Evolutionary conservation across 202 grass and related monocot genomes (phyloP), one percentile per base, ranked within the genome.

Genomic region (Brachypodium distachyon): DNA sequence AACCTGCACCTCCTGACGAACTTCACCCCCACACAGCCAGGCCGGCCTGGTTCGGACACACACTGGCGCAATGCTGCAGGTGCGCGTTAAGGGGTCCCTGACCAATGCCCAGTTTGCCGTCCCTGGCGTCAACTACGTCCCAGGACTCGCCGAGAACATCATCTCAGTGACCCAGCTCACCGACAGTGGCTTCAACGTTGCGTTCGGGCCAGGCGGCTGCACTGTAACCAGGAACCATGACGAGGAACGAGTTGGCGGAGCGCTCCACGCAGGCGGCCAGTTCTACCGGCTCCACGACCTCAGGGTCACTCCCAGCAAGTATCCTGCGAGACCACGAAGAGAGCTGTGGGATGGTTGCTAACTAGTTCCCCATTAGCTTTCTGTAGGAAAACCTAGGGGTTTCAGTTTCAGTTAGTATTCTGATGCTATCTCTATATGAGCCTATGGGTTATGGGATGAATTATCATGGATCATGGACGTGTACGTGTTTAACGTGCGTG

Each of bases 111-210:
- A 44, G 25, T 18, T 74, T 1, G 16, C 16, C 3, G 72, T 74
- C 25, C 53, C 53, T 41, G 37, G 38, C 2, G 53, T 74, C 53
- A 59, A 36, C 53, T 74, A 32, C 11, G 72, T 60, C 53, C 72
- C 72, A 3, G 72, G 72, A 16, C 72, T 74, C 38, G 31, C 52
- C 3, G 17, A 74, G 37, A 74, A 74, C 72, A 42, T 74, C 72
- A 59, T 74, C 53, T 74, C 70, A 5, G 34, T 74, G 22, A 57
- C 12, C 51, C 70, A 74, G 22, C 70, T 74, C 70, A 26, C 7
- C 7, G 70, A 74, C 70, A 74, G 70, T 0, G 23, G 70, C 34
- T 42, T 74, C 23, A 22, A 4, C 3, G 14, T 57, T 1, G 17
- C 33, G 1, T 74, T 74, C 6, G 9, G 9, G 7, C 51, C 14